Evolutionary conservation across 2,329 filamentous ascomycete genomes (phyloP), one percentile per base, ranked within the genome.

Genomic region (Trichoderma sp.): DNA sequence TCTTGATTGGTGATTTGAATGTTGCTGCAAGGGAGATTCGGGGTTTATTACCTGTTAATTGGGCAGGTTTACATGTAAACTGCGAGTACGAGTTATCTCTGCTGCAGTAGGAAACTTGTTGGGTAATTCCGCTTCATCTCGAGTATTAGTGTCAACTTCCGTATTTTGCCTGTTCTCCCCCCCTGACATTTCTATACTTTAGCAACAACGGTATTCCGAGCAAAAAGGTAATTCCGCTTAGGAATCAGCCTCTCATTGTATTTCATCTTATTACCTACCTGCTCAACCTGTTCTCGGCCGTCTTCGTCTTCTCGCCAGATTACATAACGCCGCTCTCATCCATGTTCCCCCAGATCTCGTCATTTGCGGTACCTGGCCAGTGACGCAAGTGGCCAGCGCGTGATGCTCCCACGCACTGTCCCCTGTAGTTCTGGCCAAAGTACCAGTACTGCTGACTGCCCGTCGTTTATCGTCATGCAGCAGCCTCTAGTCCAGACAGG

Each of bases 371-470:
- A 43, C 39, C 39, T 43, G 39, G 39, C 1, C 3, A 47, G 50
- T 71, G 70, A 71, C 70, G 70, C 70, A 71, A 71, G 67, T 67
- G 63, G 63, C 23, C 62, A 53, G 70, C 70, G 69, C 69, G 70
- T 71, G 63, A 71, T 61, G 55, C 47, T n/a, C 39, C 47, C n/a
- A n/a, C 70, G 70, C 70, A 67, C 70, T 66, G 62, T 71, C 62
- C 62, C 58, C 58, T 61, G 62, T 55, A 11, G n/a, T 28, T 17
- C 11, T 28, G n/a, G 39, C 30, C 62, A 58, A 66, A 58, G 69
- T 66, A 66, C 69, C 55, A 15, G 30, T 23, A 50, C 66, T 68
- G 66, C 66, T 68, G 66, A 68, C 66, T 68, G 20, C 39, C 36
- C 66, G 43, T 68, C 55, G 39, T 50, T 55, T 62, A 71, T 67